Conservation (phyloP, 2,329 filamentous ascomycete species). For the Alternaria consortialis region DNA sequence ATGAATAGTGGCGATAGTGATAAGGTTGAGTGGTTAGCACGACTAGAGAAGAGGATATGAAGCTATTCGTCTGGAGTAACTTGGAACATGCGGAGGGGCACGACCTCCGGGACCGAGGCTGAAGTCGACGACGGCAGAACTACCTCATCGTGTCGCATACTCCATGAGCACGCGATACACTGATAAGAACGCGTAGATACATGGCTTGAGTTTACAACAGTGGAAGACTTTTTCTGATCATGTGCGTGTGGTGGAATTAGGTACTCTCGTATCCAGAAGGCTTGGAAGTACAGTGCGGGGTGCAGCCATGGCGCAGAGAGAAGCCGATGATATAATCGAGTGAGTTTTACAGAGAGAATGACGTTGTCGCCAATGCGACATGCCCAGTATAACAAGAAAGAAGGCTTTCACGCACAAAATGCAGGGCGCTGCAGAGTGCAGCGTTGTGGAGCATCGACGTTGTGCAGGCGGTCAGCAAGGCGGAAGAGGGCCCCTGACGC, state of each 20-base stretch:
- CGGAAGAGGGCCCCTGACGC: constrained; percentile 22
- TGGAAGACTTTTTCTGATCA: not conserved
- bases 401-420: not conserved
- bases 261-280: not conserved
- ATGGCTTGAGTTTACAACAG: not conserved
- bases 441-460: not conserved
- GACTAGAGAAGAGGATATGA: not conserved
- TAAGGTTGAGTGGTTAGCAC: not conserved
- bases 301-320: constrained; percentile 1
- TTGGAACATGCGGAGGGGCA: constrained; percentile 2
- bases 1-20: not conserved
- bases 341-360: not conserved
- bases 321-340: not conserved
- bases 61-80: not conserved
- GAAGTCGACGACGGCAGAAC: constrained; percentile 1
- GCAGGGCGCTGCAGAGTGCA: not conserved
- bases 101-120: constrained; percentile 9
- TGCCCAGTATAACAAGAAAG: not conserved
- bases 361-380: not conserved
- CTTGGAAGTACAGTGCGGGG: constrained; percentile 1
- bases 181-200: not conserved
- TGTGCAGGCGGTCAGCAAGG: constrained; percentile 29
- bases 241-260: not conserved
- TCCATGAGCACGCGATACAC: not conserved
- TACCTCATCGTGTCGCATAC: not conserved